These are phyloP conservation scores for Golubevia pallescens DNA, from an alignment of 1,284 basidiomycete genomes.

Conservation along the genomic window DNA sequence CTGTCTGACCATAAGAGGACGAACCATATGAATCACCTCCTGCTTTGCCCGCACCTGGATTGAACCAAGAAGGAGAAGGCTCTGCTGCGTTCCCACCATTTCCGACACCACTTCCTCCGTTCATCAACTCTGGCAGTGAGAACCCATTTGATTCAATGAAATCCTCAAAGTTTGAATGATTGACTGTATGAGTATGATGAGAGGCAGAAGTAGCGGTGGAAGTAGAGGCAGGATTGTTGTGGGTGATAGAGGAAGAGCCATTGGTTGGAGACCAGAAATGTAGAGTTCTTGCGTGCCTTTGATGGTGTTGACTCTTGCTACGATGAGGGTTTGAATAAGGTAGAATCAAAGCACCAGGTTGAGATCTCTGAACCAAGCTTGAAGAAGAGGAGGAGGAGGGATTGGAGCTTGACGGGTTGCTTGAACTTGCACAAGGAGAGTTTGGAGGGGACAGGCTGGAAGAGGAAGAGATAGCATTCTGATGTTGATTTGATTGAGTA, in stretches of 20 bases:
- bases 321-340: no score
- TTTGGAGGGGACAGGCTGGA: no score
- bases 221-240: not conserved
- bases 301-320: not conserved
- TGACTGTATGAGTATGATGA: not conserved
- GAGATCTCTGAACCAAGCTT: no score
- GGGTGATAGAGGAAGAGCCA: not conserved
- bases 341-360: no score
- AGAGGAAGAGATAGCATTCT: no score
- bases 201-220: not conserved
- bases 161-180: not conserved
- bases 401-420: no score
- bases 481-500: no score
- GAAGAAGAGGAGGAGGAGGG: no score
- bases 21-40: not conserved
- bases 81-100: not conserved
- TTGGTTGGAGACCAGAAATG: conserved; percentile 1
- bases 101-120: no score
- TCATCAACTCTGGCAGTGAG: not conserved
- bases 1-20: not conserved
- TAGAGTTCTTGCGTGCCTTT: not conserved
- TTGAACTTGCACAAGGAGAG: no score
- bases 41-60: no score
- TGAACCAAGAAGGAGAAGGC: not conserved
- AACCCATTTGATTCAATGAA: not conserved